phyloP scores from a whole-genome alignment of 306 rosid genomes.

The Trifolium pratense region DNA sequence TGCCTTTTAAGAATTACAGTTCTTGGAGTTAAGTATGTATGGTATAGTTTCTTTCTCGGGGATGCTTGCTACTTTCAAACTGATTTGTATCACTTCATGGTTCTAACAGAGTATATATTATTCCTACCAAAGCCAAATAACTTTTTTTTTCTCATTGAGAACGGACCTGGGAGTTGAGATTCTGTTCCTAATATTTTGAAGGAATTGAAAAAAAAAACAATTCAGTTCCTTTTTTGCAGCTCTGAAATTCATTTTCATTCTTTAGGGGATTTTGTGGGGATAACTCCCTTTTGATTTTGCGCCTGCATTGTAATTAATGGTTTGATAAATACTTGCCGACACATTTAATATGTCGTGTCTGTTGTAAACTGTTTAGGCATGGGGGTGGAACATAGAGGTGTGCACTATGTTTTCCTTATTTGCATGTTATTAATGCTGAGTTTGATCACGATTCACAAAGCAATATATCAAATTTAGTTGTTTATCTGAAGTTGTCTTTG shows the following conservation, averaged over 20 bases:
- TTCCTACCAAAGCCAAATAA: neutral
- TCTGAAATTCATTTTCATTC: constrained; percentile 11
- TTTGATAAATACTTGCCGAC: constrained; percentile 26
- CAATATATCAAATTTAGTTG: constrained; percentile 7
- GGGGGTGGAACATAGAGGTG: no score
- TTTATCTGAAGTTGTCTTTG: constrained; percentile 9
- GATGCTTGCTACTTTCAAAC: neutral
- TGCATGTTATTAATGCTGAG: neutral
- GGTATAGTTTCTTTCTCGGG: neutral
- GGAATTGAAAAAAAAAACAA: neutral
- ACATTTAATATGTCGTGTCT: neutral
- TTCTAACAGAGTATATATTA: neutral
- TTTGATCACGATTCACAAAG: neutral
- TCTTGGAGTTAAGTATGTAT: constrained; percentile 15
- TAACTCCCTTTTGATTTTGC: constrained; percentile 7
- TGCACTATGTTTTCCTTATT: neutral
- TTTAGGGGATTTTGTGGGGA: neutral
- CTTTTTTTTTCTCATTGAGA: neutral
- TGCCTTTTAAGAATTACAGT: neutral
- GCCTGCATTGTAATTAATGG: constrained; percentile 4
- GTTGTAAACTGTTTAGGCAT: constrained; percentile 15
- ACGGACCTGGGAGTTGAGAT: neutral
- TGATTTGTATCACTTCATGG: neutral
- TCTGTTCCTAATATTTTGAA: constrained; percentile 23
- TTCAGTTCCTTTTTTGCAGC: constrained; percentile 3